Evolutionary conservation across 192 early-diverging fungal species (phyloP), one percentile per base, ranked within the genome.

Genomic region (Diversispora eburnea): DNA sequence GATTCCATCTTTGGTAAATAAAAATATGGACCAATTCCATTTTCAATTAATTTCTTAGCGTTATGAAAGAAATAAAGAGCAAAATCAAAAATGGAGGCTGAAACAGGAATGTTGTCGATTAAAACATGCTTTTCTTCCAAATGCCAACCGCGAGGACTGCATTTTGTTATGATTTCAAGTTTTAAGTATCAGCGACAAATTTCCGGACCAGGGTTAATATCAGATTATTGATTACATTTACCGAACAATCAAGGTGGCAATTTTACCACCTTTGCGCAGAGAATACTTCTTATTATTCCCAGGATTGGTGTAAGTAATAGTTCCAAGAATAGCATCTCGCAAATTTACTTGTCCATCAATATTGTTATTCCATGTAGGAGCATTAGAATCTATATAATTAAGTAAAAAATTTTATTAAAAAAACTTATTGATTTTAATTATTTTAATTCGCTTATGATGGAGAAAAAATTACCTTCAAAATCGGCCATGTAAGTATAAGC

Each of bases 31-130:
- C 97, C 97, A 77, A 89, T 88, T 59, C 97, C 97, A 42, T 87
- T 86, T 64, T 89, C 89, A 75, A 96, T 74, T 13, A 89, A 76
- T 79, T 93, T 89, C 66, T 87, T 85, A 77, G 91, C 95, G 83
- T 99, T 99, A 89, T 99, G 97, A 92, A 94, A 99, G 82, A 97
- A 99, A 88, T 96, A 99, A 74, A 99, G 86, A 60, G 84, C 95
- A 83, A 99, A 99, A 83, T 99, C 97, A 77, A 99, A 99, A 80
- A 99, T 88, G 56, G 95, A 96, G n/a, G 89, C 97, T 43, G 97
- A 99, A 65, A 83, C 84, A 75, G 94, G 90, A 83, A 93, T 89
- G 42, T 94, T 94, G 78, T 99, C 97, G 57, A 99, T 79, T 57
- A 95, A 81, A 70, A 99, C 83, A 76, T 99, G 97, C 78, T 92